phyloP scores from a whole-genome alignment of 768 basidiomycete species.

The Rossbeevera mucosa region DNA sequence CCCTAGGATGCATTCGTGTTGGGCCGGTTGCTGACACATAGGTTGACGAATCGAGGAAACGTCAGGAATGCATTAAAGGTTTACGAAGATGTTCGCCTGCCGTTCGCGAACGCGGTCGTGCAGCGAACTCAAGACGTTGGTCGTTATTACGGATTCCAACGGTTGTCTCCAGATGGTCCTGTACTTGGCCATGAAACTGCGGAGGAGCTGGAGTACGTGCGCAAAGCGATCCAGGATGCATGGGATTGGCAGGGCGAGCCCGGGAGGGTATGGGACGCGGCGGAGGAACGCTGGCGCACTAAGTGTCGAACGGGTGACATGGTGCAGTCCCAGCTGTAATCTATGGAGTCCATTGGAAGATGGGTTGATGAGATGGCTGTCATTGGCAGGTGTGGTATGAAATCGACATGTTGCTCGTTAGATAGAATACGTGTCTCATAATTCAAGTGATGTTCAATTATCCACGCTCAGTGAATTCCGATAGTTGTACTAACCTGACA shows the following conservation, averaged over 20 bases:
- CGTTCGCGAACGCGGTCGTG: conserved; percentile 25
- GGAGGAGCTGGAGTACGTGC: conserved; percentile 10
- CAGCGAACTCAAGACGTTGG: conserved; percentile 19
- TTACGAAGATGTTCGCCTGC: conserved; percentile 32
- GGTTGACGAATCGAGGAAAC: conserved; percentile 18
- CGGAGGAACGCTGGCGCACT: conserved; percentile 10
- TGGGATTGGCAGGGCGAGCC: conserved; percentile 18
- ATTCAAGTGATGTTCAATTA: neutral
- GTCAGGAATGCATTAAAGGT: conserved; percentile 25
- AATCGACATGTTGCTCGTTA: neutral
- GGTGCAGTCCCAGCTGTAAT: neutral
- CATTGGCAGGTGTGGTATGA: neutral
- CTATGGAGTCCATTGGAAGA: neutral
- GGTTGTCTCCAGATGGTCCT: neutral
- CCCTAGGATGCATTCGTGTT: conserved; percentile 30
- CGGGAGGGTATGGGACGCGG: conserved; percentile 6
- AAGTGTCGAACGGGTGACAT: neutral
- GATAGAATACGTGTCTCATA: neutral
- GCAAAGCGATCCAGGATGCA: conserved; percentile 13
- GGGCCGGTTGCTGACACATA: conserved; percentile 26
- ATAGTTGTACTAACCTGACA: too few species aligned
- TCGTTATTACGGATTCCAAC: conserved; percentile 19
- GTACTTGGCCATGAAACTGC: conserved; percentile 1
- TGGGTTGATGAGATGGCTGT: neutral
- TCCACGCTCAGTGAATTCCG: neutral